Evolutionary conservation across 2,329 filamentous ascomycete species (phyloP).

Genomic region (Verticillium isaacii): DNA sequence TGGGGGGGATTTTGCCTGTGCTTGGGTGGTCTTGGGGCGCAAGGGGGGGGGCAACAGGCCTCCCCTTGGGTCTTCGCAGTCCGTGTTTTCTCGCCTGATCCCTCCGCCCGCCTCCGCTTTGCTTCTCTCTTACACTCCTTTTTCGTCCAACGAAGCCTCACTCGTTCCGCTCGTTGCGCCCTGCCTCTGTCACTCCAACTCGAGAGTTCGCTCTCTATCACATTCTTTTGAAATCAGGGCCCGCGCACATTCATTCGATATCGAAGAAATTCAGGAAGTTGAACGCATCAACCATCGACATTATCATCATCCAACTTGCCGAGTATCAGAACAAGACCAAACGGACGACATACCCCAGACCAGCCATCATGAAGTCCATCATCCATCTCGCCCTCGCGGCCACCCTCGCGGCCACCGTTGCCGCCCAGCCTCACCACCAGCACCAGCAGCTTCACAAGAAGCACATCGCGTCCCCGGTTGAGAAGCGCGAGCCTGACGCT

Average conservation of each 20-base stretch:
- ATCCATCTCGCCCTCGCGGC: conserved; percentile 47
- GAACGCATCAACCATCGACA: not conserved
- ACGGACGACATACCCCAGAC: conserved; percentile 1
- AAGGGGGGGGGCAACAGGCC: not conserved
- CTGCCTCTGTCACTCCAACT: not conserved
- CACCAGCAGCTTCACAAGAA: conserved; percentile 58
- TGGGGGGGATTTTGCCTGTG: not conserved
- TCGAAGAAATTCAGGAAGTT: not conserved
- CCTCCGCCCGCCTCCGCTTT: not conserved
- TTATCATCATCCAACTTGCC: not conserved
- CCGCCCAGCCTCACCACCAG: conserved; percentile 54
- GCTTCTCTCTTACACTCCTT: not conserved
- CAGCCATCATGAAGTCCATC: conserved; percentile 42
- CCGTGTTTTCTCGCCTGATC: not conserved
- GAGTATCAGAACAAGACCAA: not conserved
- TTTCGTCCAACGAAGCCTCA: not conserved
- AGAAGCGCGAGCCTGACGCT: conserved; percentile 41
- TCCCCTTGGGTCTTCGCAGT: not conserved
- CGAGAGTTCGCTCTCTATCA: not conserved
- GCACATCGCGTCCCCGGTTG: conserved; percentile 39
- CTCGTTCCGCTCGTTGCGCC: not conserved
- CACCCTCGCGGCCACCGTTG: conserved; percentile 44
- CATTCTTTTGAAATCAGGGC: not conserved
- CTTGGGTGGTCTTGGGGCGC: not conserved
- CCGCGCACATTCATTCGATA: not conserved